Percentiles rank a stretch among this genome's conserved stretches.
Conservation (phyloP, 805 yeast species). For the Dipodascus geniculatus region DNA sequence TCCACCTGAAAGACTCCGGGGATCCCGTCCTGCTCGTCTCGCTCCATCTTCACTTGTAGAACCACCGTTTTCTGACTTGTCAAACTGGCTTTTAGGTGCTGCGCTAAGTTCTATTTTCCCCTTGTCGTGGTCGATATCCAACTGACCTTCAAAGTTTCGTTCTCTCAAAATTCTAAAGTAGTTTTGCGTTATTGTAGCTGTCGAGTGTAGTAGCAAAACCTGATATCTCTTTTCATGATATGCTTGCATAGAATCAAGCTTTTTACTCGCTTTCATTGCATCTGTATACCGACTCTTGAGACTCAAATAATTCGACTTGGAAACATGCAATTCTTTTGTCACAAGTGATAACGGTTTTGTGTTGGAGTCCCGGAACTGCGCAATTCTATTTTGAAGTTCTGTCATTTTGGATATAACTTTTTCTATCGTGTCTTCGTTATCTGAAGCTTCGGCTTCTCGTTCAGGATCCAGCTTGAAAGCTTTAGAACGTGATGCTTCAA, state of each 20-base stretch:
- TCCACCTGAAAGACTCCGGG: slow-evolving; percentile 88
- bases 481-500: background rate
- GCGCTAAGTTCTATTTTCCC: slow-evolving; percentile 19
- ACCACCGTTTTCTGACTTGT: background rate
- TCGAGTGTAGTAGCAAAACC: slow-evolving; percentile 8
- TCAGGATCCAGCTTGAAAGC: background rate
- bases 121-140: slow-evolving; percentile 45
- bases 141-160: slow-evolving; percentile 64
- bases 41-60: background rate
- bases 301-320: background rate
- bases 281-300: background rate
- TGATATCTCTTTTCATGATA: slow-evolving; percentile 1
- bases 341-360: background rate
- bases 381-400: background rate
- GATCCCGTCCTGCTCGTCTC: slow-evolving; percentile 40
- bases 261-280: background rate
- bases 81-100: slow-evolving; percentile 9
- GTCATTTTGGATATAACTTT: background rate
- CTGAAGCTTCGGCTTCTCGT: background rate
- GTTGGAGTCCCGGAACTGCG: slow-evolving; percentile 15
- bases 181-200: slow-evolving; percentile 6
- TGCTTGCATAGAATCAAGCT: background rate
- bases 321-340: background rate
- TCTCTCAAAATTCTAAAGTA: slow-evolving; percentile 29
- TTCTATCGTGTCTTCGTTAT: background rate